These are phyloP conservation scores for Lodderomyces parapsilosis DNA, from an alignment of 1,139 yeast genomes.

Conservation along the genomic window DNA sequence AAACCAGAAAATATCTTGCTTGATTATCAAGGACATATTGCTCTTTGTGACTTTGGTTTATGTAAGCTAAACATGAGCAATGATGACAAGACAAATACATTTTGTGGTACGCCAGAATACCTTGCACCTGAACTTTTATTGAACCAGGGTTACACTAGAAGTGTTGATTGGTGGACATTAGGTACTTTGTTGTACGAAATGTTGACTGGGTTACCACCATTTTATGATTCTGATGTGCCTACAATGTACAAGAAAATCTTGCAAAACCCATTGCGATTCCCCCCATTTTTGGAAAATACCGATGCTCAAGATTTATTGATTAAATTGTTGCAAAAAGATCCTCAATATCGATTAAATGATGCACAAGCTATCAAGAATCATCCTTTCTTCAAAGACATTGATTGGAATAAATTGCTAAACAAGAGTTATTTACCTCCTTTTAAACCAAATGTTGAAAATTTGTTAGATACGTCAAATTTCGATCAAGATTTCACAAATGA, in stretches of 20 bases:
- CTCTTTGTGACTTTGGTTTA: constrained; percentile 93
- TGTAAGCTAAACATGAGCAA: constrained; percentile 92
- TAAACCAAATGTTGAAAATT: constrained; percentile 86
- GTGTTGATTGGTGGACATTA: constrained; percentile 97
- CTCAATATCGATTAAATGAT: constrained; percentile 75
- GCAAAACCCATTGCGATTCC: constrained; percentile 85
- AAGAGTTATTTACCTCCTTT: constrained; percentile 95
- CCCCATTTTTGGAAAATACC: constrained; percentile 74
- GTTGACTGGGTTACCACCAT: constrained; percentile 96
- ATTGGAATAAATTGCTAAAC: constrained; percentile 81
- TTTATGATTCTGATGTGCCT: constrained; percentile 91
- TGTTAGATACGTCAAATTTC: constrained; percentile 88
- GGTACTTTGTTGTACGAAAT: constrained; percentile 92
- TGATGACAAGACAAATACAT: constrained; percentile 86
- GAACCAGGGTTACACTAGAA: constrained; percentile 91
- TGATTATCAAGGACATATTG: constrained; percentile 96
- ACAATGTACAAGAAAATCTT: constrained; percentile 92
- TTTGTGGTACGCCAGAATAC: constrained; percentile 96
- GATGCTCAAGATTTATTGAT: constrained; percentile 83
- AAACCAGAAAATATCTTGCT: constrained; percentile 93
- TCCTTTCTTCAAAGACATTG: constrained; percentile 85
- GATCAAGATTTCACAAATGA: constrained; percentile 92
- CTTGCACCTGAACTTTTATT: constrained; percentile 90
- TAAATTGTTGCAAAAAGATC: constrained; percentile 82
- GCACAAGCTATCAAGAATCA: constrained; percentile 84